Conservation (phyloP, 1,284 basidiomycete genomes). For the Stygiomarasmius scandens region DNA sequence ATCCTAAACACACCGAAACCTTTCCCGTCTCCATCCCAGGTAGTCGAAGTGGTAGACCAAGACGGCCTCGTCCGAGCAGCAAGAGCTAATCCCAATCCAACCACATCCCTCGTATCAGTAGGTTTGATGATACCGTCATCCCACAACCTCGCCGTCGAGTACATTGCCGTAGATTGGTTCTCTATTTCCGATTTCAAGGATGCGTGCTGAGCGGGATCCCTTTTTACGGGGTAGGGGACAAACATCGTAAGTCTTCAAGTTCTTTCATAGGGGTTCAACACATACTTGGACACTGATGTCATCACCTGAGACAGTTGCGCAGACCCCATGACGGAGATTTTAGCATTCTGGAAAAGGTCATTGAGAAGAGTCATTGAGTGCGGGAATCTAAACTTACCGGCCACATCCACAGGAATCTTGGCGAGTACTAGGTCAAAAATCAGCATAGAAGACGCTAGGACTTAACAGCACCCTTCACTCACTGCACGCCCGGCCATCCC, state of each 20-base stretch:
- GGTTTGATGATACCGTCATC: conserved; percentile 95
- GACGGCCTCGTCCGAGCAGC: conserved; percentile 48
- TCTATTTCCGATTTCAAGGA: conserved; percentile 84
- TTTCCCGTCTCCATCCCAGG: conserved; percentile 74
- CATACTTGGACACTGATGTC: conserved; percentile 83
- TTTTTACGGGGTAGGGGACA: conserved; percentile 27
- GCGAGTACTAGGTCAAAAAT: conserved; percentile 68
- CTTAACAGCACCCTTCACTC: conserved; percentile 30
- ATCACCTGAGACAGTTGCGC: conserved; percentile 92
- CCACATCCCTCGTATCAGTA: conserved; percentile 85
- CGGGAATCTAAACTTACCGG: conserved; percentile 59
- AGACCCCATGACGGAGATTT: conserved; percentile 96
- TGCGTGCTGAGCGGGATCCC: conserved; percentile 76
- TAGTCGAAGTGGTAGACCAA: conserved; percentile 37
- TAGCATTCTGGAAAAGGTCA: conserved; percentile 68
- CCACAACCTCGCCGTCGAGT: conserved; percentile 90
- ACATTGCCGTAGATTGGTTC: conserved; percentile 81
- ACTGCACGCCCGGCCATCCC: conserved; percentile 90
- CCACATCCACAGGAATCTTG: conserved; percentile 98
- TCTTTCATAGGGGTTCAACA: conserved; percentile 7
- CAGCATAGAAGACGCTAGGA: conserved; percentile 12
- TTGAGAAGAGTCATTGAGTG: not conserved
- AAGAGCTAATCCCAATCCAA: conserved; percentile 84
- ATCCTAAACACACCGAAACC: conserved; percentile 91
- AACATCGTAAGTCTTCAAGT: conserved; percentile 1